Conservation (phyloP, 176 grass and related monocot species). For the Musa troglodytarum region DNA sequence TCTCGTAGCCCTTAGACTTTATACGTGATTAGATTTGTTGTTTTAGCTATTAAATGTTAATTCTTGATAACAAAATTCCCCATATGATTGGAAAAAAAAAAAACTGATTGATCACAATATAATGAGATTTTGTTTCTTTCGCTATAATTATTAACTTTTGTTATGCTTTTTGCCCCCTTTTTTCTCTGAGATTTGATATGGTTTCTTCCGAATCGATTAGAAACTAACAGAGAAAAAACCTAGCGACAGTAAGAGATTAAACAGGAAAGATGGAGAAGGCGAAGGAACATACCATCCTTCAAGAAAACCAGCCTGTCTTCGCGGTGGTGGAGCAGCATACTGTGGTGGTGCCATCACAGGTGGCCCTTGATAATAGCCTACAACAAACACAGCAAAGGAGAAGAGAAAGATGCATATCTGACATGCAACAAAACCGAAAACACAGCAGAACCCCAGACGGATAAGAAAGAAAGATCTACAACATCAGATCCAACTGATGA, state of each 20-base stretch:
- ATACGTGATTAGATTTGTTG: too few relatives aligned
- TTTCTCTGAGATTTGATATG: too few relatives aligned
- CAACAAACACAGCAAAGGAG: not conserved
- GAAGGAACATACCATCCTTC: slow-evolving; percentile 47
- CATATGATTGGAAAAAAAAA: too few relatives aligned
- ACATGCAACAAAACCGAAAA: not conserved
- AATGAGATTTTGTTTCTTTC: too few relatives aligned
- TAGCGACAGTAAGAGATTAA: not conserved
- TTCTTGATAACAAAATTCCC: too few relatives aligned
- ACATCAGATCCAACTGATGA: too few relatives aligned
- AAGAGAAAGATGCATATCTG: not conserved
- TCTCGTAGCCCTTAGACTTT: too few relatives aligned
- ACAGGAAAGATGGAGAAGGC: not conserved
- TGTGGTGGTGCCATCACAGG: slow-evolving; percentile 88
- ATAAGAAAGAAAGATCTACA: not conserved
- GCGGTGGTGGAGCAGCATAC: slow-evolving; percentile 48
- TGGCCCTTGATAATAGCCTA: slow-evolving; percentile 77
- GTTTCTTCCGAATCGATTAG: not conserved
- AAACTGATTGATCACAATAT: too few relatives aligned
- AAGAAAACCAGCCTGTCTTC: slow-evolving; percentile 34
- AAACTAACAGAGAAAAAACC: not conserved
- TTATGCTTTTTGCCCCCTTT: too few relatives aligned
- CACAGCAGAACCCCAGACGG: not conserved
- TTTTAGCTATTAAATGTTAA: too few relatives aligned
- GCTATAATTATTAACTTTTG: too few relatives aligned